Evolutionary conservation across 768 basidiomycete species (phyloP).

Genomic region (Calocybe cyanea): DNA sequence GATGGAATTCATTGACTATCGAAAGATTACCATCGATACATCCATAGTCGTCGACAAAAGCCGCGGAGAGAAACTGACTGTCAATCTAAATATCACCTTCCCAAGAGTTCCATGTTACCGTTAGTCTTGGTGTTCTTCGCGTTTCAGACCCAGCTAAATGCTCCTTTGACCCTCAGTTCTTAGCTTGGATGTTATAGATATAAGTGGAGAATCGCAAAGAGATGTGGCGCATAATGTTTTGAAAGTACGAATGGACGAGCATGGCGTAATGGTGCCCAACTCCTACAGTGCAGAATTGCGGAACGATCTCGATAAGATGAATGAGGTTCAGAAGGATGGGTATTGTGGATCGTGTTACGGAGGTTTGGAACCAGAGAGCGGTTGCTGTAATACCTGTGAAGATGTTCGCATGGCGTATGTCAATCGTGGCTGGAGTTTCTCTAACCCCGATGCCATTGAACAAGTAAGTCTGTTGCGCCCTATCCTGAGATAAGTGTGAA

Average conservation of each 20-base stretch:
- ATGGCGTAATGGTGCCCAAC: constrained; percentile 57
- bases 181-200: constrained; percentile 96
- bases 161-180: constrained; percentile 56
- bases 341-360: constrained; percentile 98
- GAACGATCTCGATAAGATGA: constrained; percentile 85
- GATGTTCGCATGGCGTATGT: constrained; percentile 89
- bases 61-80: constrained; percentile 90
- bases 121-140: constrained; percentile 40
- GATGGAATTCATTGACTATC: constrained; percentile 96
- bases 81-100: constrained; percentile 90
- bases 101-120: constrained; percentile 97
- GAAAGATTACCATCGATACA: constrained; percentile 81
- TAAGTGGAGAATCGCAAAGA: constrained; percentile 91
- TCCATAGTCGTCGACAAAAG: constrained; percentile 93
- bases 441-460: constrained; percentile 85
- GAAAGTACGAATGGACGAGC: constrained; percentile 70
- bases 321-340: constrained; percentile 49
- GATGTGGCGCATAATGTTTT: constrained; percentile 87
- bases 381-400: constrained; percentile 97
- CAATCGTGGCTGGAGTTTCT: constrained; percentile 93
- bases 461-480: constrained; percentile 54
- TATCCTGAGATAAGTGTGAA: not conserved
- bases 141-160: not conserved
- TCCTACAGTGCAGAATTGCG: constrained; percentile 59
- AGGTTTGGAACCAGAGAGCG: constrained; percentile 65